phyloP scores from a whole-genome alignment of 2,329 filamentous ascomycete species.

The Sphaerostilbella broomeana region DNA sequence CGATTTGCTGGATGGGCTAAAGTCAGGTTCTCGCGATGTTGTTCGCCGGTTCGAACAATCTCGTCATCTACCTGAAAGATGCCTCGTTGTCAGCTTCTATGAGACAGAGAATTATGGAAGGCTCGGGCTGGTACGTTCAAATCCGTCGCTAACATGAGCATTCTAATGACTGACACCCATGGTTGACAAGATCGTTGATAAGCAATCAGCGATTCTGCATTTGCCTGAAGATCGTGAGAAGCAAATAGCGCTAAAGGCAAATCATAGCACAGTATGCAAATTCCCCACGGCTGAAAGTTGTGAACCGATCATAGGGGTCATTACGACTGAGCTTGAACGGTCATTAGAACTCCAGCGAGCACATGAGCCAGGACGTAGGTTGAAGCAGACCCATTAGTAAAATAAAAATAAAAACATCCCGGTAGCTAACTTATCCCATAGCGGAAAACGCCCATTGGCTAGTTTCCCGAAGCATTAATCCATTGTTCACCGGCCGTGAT shows the following conservation, averaged over 20 bases:
- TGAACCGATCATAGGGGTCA: neutral
- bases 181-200: constrained; percentile 3
- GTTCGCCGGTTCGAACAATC: neutral
- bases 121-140: neutral
- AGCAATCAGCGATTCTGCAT: constrained; percentile 1
- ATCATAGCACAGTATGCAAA: constrained; percentile 7
- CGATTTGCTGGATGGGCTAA: constrained; percentile 1
- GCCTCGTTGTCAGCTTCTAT: constrained; percentile 3
- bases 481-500: constrained; percentile 5
- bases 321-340: neutral
- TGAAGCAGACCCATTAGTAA: neutral
- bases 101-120: constrained; percentile 4
- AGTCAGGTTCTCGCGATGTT: neutral
- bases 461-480: neutral
- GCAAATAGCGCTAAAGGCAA: neutral
- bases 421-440: neutral
- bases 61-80: neutral
- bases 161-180: neutral
- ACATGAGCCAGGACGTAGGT: constrained; percentile 2
- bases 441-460: constrained; percentile 6
- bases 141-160: neutral
- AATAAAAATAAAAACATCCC: no score
- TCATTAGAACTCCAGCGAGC: constrained; percentile 1
- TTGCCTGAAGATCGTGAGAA: neutral
- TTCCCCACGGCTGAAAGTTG: constrained; percentile 1